phyloP scores from a whole-genome alignment of 2,329 filamentous ascomycete species.

The Colletotrichum spinosum region DNA sequence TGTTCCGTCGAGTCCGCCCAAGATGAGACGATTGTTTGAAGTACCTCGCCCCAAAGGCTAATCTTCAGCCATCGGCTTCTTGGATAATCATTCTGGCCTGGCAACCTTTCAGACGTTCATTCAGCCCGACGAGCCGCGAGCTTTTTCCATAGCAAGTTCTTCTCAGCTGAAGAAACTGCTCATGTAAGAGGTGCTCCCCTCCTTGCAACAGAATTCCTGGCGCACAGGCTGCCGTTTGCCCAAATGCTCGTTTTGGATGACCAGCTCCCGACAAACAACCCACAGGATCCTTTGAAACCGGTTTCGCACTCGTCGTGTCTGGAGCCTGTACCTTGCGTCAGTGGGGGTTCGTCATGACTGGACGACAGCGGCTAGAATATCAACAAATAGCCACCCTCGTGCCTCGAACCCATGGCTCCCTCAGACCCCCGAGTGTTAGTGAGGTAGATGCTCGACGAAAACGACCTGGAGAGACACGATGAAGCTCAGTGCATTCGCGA shows the following conservation, averaged over 20 bases:
- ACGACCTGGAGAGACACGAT: slow-evolving; percentile 30
- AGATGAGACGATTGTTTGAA: slow-evolving; percentile 29
- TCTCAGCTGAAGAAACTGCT: slow-evolving; percentile 23
- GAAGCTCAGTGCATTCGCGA: slow-evolving; percentile 32
- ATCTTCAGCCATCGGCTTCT: slow-evolving; percentile 27
- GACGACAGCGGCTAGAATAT: slow-evolving; percentile 31
- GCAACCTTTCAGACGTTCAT: slow-evolving; percentile 3
- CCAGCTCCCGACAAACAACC: slow-evolving; percentile 27
- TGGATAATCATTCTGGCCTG: slow-evolving; percentile 15
- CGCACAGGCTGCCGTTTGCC: slow-evolving; percentile 35
- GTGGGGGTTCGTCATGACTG: slow-evolving; percentile 26
- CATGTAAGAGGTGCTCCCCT: slow-evolving; percentile 27
- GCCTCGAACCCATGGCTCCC: slow-evolving; percentile 16
- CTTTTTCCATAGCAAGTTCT: slow-evolving; percentile 3
- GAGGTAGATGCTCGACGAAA: slow-evolving; percentile 24
- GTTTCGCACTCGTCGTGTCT: slow-evolving; percentile 35
- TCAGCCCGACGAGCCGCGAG: slow-evolving; percentile 8
- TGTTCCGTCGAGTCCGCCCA: slow-evolving; percentile 1
- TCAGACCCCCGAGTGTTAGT: slow-evolving; percentile 14
- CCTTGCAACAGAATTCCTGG: slow-evolving; percentile 24
- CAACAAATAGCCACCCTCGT: slow-evolving; percentile 32
- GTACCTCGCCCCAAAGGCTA: slow-evolving; percentile 27
- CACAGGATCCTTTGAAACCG: slow-evolving; percentile 32
- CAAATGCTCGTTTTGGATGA: slow-evolving; percentile 34
- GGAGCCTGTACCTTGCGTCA: slow-evolving; percentile 25